Conservation (phyloP, 1,139 yeast genomes). For the Taiozyma sp. region DNA sequence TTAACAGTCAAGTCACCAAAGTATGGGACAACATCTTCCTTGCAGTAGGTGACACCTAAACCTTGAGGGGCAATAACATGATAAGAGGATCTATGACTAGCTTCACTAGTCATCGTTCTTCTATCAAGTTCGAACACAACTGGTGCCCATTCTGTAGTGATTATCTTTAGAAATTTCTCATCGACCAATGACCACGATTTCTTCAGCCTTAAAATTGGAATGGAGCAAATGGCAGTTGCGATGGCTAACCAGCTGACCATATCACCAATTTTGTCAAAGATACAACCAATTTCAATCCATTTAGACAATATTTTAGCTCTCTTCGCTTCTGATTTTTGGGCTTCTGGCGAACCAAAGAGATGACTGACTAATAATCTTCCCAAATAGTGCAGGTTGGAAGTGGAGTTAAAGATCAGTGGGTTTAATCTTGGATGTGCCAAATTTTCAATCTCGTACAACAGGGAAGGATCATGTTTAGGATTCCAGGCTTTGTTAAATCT, state of each 20-base stretch:
- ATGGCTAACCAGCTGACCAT: conserved; percentile 96
- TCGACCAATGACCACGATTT: conserved; percentile 77
- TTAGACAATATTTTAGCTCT: conserved; percentile 69
- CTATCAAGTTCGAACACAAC: conserved; percentile 87
- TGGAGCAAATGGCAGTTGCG: conserved; percentile 78
- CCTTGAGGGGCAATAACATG: conserved; percentile 90
- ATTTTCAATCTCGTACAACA: conserved; percentile 41
- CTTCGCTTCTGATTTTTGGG: conserved; percentile 28
- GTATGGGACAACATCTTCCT: conserved; percentile 80
- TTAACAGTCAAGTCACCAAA: conserved; percentile 77
- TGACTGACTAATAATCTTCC: conserved; percentile 72
- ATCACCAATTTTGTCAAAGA: conserved; percentile 78
- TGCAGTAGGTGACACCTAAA: conserved; percentile 71
- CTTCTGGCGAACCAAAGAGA: conserved; percentile 38
- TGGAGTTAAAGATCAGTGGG: conserved; percentile 67
- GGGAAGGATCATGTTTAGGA: conserved; percentile 59
- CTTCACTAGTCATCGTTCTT: conserved; percentile 54
- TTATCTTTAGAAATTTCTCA: conserved; percentile 51
- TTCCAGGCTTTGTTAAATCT: conserved; percentile 66
- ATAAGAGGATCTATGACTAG: conserved; percentile 41
- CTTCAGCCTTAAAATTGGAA: conserved; percentile 71
- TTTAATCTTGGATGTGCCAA: conserved; percentile 40
- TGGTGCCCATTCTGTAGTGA: conserved; percentile 89
- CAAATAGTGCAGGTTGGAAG: conserved; percentile 66
- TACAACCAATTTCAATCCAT: conserved; percentile 86